phyloP scores from a whole-genome alignment of 148 eudicot species.

The Silene conica region DNA sequence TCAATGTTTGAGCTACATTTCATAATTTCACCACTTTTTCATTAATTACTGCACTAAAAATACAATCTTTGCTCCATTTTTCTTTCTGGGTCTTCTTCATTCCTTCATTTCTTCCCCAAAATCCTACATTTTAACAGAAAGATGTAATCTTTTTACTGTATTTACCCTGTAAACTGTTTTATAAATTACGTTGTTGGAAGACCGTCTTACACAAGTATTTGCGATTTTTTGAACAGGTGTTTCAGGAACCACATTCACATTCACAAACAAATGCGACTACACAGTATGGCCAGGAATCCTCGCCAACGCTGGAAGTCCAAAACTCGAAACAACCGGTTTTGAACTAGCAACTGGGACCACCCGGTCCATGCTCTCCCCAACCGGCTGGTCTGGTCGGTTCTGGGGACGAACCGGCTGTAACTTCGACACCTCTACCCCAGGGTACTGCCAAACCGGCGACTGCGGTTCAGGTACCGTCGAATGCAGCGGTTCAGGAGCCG shows the following conservation, averaged over 20 bases:
- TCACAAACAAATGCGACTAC: constrained; percentile 61
- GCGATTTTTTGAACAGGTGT: constrained; percentile 26
- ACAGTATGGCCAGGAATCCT: constrained; percentile 90
- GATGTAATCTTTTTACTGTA: background rate
- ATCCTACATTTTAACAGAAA: no score
- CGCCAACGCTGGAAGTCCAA: constrained; percentile 70
- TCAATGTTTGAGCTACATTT: background rate
- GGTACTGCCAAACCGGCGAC: constrained; percentile 68
- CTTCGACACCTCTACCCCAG: constrained; percentile 40
- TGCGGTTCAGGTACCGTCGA: constrained; percentile 77
- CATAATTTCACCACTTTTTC: no score
- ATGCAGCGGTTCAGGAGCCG: constrained; percentile 77
- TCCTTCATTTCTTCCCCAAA: no score
- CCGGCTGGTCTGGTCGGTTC: constrained; percentile 96
- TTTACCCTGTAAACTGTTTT: background rate
- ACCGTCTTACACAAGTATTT: background rate
- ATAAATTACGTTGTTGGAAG: no score
- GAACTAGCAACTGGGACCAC: constrained; percentile 57
- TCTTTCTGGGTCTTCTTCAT: no score
- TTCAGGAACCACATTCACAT: constrained; percentile 57
- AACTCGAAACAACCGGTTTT: constrained; percentile 69
- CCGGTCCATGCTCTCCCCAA: constrained; percentile 58
- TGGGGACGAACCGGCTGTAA: constrained; percentile 88
- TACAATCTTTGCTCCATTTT: constrained; percentile 1
- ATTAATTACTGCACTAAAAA: background rate